Conservation (phyloP, 2,329 filamentous ascomycete species). For the Chlorencoelia australis region DNA sequence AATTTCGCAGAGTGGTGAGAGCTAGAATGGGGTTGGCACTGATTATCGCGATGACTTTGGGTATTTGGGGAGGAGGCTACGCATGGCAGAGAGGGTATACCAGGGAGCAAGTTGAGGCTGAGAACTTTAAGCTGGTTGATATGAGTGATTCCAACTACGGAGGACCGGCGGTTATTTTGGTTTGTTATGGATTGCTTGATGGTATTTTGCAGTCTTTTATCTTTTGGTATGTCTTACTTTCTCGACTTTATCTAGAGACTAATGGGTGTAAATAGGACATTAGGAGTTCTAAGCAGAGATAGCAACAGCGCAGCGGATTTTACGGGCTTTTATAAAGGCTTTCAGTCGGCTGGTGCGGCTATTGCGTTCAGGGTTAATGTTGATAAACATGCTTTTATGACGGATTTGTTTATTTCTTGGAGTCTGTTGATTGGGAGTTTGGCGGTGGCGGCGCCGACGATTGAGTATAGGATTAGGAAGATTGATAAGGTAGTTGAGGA, state of each 20-base stretch:
- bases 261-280: constrained; percentile 48
- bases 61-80: constrained; percentile 72
- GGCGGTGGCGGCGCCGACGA: constrained; percentile 64
- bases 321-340: constrained; percentile 77
- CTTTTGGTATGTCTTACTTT: constrained; percentile 55
- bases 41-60: constrained; percentile 50
- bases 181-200: constrained; percentile 82
- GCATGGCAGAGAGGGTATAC: constrained; percentile 58
- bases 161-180: constrained; percentile 78
- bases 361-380: constrained; percentile 62
- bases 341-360: constrained; percentile 75
- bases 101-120: constrained; percentile 27
- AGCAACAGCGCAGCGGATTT: constrained; percentile 82
- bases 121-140: constrained; percentile 34
- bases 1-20: constrained; percentile 50
- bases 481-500: not conserved
- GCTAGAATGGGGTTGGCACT: constrained; percentile 51
- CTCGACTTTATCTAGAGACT: constrained; percentile 1
- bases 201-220: constrained; percentile 79
- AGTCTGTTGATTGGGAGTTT: constrained; percentile 61
- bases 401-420: constrained; percentile 66
- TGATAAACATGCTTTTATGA: constrained; percentile 50
- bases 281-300: constrained; percentile 84
- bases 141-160: constrained; percentile 58
- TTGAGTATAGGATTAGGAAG: constrained; percentile 55